phyloP scores from a whole-genome alignment of 2,329 filamentous ascomycete species.

The Blumeria graminis region DNA sequence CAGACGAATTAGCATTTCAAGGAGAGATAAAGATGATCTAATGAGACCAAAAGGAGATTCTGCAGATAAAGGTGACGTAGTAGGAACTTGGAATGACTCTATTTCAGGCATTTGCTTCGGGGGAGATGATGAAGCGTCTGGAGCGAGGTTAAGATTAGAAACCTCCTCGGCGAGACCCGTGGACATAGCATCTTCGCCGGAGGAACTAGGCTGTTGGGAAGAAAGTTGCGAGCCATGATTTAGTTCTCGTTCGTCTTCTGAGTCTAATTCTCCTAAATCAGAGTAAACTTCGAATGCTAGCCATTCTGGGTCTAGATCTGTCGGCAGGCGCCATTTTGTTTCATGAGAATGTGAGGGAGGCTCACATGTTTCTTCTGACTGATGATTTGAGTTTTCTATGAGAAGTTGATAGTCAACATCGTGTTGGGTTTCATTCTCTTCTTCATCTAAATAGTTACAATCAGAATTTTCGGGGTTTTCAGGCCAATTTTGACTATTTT shows the following conservation, averaged over 20 bases:
- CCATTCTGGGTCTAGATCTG: constrained; percentile 48
- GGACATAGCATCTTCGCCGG: constrained; percentile 3
- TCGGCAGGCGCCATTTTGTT: constrained; percentile 28
- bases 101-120: constrained; percentile 2
- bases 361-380: constrained; percentile 3
- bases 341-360: constrained; percentile 1
- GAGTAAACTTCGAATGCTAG: constrained; percentile 49
- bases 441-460: constrained; percentile 5
- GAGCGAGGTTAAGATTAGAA: constrained; percentile 9
- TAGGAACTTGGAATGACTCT: constrained; percentile 1
- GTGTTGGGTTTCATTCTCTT: constrained; percentile 14
- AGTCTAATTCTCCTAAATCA: constrained; percentile 28
- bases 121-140: constrained; percentile 5
- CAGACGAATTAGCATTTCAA: constrained; percentile 49
- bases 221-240: constrained; percentile 9
- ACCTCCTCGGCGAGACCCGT: constrained; percentile 7
- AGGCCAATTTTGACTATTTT: constrained; percentile 7
- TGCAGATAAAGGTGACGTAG: background rate
- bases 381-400: constrained; percentile 12
- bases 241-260: constrained; percentile 21
- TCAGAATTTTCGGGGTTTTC: constrained; percentile 6
- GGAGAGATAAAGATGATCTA: constrained; percentile 42
- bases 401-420: constrained; percentile 13
- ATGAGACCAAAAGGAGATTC: constrained; percentile 23
- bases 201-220: constrained; percentile 8